These are phyloP conservation scores for Prinsepia uniflora DNA, from an alignment of 306 rosid genomes.

Conservation along the genomic window DNA sequence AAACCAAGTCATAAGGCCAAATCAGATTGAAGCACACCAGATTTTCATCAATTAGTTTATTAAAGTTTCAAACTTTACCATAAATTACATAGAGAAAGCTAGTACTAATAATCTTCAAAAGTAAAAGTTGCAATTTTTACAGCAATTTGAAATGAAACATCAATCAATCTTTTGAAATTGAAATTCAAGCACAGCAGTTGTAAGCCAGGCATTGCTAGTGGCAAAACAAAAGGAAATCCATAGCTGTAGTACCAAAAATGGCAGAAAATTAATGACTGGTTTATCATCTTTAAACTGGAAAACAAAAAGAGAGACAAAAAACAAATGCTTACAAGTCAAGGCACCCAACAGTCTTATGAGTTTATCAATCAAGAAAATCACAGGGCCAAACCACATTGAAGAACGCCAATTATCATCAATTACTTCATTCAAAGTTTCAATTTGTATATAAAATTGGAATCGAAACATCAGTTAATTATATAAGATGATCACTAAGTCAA, in stretches of 20 bases:
- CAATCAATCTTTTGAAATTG: too few species aligned
- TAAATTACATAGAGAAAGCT: neutral
- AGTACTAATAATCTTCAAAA: neutral
- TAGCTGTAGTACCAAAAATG: slow-evolving; percentile 37
- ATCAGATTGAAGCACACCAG: slow-evolving; percentile 5
- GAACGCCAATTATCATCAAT: neutral
- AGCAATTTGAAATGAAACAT: too few species aligned
- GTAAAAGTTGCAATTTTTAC: neutral
- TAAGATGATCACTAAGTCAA: neutral
- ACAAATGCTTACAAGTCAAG: too few species aligned
- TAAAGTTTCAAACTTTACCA: neutral
- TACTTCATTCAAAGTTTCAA: neutral
- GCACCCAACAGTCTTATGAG: too few species aligned
- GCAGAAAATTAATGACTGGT: too few species aligned
- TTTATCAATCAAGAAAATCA: neutral
- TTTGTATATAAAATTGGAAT: neutral
- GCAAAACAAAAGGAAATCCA: slow-evolving; percentile 62
- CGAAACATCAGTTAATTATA: neutral
- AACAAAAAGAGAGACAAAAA: neutral
- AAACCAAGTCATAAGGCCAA: neutral
- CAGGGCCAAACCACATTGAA: neutral
- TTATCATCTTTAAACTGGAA: neutral
- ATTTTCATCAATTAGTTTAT: neutral
- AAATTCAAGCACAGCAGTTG: slow-evolving; percentile 52
- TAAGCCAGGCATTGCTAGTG: slow-evolving; percentile 71